These are phyloP conservation scores for Populus hybrid DNA, from an alignment of 441 rosid species.

Conservation along the genomic window DNA sequence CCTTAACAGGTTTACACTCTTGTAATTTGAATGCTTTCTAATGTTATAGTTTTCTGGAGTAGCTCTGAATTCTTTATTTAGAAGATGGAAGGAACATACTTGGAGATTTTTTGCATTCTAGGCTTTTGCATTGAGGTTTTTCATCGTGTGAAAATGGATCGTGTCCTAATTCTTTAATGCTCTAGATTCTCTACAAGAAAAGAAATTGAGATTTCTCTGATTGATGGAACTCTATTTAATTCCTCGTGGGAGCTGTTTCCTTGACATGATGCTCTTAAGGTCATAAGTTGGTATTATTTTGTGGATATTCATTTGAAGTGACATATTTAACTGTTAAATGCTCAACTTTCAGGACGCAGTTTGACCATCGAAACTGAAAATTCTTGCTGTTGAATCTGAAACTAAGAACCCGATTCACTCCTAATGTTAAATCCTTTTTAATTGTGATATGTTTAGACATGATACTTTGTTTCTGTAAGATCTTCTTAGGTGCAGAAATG, in stretches of 20 bases:
- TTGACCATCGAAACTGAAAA: not conserved
- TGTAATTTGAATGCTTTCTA: not conserved
- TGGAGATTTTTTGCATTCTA: not conserved
- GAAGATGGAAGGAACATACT: not conserved
- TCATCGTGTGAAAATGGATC: not conserved
- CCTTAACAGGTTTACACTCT: not conserved
- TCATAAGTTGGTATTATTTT: slow-evolving; percentile 1
- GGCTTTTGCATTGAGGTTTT: not conserved
- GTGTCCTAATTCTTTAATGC: not conserved
- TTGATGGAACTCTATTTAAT: not conserved
- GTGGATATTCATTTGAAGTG: not conserved
- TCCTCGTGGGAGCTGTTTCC: too few relatives aligned
- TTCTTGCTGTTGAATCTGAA: not conserved
- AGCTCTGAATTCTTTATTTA: not conserved
- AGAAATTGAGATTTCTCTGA: not conserved
- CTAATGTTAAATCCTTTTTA: not conserved
- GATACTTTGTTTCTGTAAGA: not conserved
- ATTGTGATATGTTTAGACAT: not conserved
- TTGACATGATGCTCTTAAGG: too few relatives aligned
- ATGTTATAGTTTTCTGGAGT: not conserved
- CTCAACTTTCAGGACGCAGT: not conserved
- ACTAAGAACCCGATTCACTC: not conserved
- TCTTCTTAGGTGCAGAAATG: not conserved
- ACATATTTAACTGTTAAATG: not conserved
- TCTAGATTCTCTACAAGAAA: not conserved